Percentiles rank a stretch among this genome's conserved stretches.
Conservation (phyloP, 805 yeast genomes). For the Komagataella mondaviorum region DNA sequence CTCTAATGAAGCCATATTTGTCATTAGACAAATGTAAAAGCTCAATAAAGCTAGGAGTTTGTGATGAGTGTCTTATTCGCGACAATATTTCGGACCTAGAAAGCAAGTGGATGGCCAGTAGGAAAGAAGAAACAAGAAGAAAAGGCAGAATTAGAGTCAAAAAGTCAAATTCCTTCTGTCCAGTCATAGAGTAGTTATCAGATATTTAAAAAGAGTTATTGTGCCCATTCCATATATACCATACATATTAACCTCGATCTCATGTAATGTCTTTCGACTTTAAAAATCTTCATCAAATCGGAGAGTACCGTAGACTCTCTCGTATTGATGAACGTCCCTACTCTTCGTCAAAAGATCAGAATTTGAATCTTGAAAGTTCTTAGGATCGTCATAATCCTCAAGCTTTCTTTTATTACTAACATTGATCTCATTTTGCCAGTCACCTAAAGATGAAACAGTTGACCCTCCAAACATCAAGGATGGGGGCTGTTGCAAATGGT, state of each 20-base stretch:
- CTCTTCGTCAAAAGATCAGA: conserved; percentile 1
- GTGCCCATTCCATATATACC: neutral
- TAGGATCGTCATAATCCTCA: neutral
- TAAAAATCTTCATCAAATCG: conserved; percentile 36
- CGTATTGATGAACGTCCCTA: conserved; percentile 11
- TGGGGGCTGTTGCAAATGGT: conserved; percentile 35
- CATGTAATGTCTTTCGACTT: neutral
- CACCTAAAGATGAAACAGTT: conserved; percentile 28
- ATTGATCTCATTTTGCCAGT: conserved; percentile 24
- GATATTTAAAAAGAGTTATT: neutral
- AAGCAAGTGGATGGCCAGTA: neutral
- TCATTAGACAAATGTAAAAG: neutral
- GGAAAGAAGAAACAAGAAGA: neutral
- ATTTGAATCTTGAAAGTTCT: neutral
- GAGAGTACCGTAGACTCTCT: conserved; percentile 28
- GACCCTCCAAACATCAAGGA: conserved; percentile 26
- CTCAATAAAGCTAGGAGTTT: neutral
- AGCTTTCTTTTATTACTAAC: neutral
- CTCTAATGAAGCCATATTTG: conserved; percentile 59
- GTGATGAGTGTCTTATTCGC: neutral
- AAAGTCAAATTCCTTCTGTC: too few relatives aligned
- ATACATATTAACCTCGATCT: neutral
- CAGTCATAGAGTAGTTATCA: neutral
- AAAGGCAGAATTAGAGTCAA: neutral
- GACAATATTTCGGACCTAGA: neutral